Base-by-base conservation (phyloP, 805 yeast species). In the Brettanomyces nanus region DNA sequence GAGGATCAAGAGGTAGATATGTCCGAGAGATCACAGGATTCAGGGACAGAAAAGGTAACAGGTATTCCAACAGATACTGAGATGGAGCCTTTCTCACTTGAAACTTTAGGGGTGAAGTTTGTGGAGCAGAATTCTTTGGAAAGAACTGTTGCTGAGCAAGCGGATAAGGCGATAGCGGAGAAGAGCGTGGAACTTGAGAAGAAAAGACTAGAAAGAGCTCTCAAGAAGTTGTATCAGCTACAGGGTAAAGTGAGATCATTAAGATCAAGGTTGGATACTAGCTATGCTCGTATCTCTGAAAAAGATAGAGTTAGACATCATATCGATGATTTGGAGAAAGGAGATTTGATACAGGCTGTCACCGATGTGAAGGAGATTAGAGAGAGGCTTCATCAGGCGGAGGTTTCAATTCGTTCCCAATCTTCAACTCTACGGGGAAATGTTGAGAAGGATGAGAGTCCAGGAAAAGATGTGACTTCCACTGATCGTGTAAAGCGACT, bases 111-210 rank as follows among this genome's bases (percentile, higher is more conserved):
- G 1, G 77, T 84, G 21, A 66, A 66, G 49, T 63, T 85, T 3
- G 77, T 86, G 41, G 87, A 84, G 48, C 97, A 92, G 56, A 77
- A 73, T 37, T 77, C 79, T 6, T 59, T 90, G n/a, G 98, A 89
- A 51, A 62, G 74, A 33, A 65, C 73, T 40, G 79, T 90, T 25
- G 85, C 86, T 14, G 65, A 66, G 25, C 65, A 74, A 58, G 95
- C 96, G 1, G 77, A 78, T 43, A 63, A 65, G 38, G 75, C 73
- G 3, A 68, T 89, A 35, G 61, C 71, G 1, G 59, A 68, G 28
- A 77, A 79, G 37, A 87, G 85, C 35, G 59, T 72, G 1, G 95
- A 83, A 46, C 62, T 81, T 29, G 98, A 92, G 48, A 63, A 68
- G 41, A 80, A 77, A 44, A 68, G 97, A 42, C 62, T 89, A n/a